A percentile compares a stretch with the other conserved stretches of the same genome.
phyloP scores from a whole-genome alignment of 2,329 filamentous ascomycete genomes.

The Lachnellula occidentalis region DNA sequence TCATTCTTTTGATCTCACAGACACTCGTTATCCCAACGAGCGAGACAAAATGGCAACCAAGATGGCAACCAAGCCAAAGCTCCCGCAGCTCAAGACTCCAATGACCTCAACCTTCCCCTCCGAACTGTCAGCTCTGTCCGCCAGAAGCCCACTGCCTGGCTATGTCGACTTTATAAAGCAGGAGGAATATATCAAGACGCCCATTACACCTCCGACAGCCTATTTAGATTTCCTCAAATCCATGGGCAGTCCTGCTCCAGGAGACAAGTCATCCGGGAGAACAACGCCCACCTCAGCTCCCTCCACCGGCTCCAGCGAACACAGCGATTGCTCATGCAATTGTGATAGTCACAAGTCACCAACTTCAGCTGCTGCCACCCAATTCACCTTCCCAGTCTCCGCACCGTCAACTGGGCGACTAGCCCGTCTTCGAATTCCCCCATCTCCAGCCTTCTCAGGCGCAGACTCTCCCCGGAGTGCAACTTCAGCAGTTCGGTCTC shows the following conservation, averaged over 20 bases:
- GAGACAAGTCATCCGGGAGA: conserved; percentile 37
- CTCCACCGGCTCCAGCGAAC: conserved; percentile 38
- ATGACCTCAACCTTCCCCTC: conserved; percentile 57
- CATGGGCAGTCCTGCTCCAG: conserved; percentile 43
- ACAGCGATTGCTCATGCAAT: conserved; percentile 52
- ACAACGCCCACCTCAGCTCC: conserved; percentile 41
- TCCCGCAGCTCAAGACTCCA: conserved; percentile 57
- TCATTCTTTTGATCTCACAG: conserved; percentile 24
- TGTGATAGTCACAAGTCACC: conserved; percentile 49
- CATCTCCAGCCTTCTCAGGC: conserved; percentile 64
- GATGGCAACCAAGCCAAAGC: conserved; percentile 44
- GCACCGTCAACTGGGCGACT: conserved; percentile 51
- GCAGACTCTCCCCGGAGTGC: conserved; percentile 64
- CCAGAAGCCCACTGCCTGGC: conserved; percentile 63
- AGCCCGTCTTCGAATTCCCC: conserved; percentile 68
- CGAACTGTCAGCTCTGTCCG: conserved; percentile 52
- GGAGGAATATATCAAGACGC: conserved; percentile 65
- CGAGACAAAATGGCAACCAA: conserved; percentile 29
- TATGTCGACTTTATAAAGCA: conserved; percentile 63
- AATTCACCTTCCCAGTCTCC: conserved; percentile 55
- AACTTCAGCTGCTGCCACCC: conserved; percentile 50
- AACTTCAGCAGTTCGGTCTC: conserved; percentile 51
- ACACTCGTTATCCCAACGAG: conserved; percentile 21
- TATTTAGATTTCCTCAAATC: conserved; percentile 92
- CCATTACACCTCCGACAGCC: conserved; percentile 82